A percentile compares a stretch with the other conserved stretches of the same genome.
Evolutionary conservation across 495 filamentous ascomycete genomes (phyloP).

Genomic region (Friedmanniomyces endolithicus): DNA sequence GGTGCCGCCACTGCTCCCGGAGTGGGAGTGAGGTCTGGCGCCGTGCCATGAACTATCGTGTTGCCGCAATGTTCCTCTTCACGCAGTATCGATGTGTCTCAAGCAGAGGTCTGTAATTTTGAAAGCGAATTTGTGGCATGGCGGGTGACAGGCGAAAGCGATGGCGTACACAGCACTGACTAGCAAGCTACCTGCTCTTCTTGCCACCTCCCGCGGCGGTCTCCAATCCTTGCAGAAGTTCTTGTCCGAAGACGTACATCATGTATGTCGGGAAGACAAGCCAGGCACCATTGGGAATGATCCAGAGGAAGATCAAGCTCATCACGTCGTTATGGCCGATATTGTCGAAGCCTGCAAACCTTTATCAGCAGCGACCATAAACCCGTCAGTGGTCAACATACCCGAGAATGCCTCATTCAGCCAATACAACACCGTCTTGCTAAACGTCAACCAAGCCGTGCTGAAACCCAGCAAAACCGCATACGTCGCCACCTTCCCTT

Average conservation of each 20-base stretch:
- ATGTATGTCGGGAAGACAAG: slow-evolving; percentile 60
- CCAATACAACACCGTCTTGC: slow-evolving; percentile 85
- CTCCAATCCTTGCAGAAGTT: slow-evolving; percentile 57
- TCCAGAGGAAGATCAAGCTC: slow-evolving; percentile 54
- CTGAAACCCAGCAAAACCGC: slow-evolving; percentile 58
- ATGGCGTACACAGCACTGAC: no score
- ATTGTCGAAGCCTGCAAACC: slow-evolving; percentile 45
- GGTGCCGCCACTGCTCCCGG: not conserved
- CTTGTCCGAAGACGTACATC: slow-evolving; percentile 52
- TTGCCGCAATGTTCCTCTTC: no score
- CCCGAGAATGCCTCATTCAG: slow-evolving; percentile 63
- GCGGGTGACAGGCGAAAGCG: no score
- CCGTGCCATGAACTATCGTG: no score
- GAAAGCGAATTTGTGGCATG: no score
- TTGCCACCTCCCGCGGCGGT: slow-evolving; percentile 22
- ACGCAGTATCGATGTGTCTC: no score
- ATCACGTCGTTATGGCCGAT: slow-evolving; percentile 58
- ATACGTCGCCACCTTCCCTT: slow-evolving; percentile 45
- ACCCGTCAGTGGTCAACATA: not conserved
- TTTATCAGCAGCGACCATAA: not conserved
- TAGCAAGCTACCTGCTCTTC: not conserved
- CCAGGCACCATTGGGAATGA: slow-evolving; percentile 75
- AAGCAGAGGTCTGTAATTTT: no score
- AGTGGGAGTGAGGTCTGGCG: no score
- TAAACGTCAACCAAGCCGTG: slow-evolving; percentile 65